Base-by-base conservation (phyloP, 257 asterid genomes). In the Coffea eugenioides region DNA sequence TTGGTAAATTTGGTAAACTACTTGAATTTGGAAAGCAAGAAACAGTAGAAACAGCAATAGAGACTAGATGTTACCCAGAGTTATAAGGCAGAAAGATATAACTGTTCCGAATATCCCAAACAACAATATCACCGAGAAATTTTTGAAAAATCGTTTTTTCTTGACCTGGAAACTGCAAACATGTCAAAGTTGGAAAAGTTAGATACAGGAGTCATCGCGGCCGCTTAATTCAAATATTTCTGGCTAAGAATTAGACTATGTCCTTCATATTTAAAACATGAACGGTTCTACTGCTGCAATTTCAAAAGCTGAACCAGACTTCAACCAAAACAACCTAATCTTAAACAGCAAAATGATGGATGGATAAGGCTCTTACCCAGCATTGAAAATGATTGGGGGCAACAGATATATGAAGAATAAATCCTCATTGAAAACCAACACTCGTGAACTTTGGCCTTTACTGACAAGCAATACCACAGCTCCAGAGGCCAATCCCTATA, bases 331-430 rank as follows among this genome's bases (percentile, higher is more conserved):
- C 23, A 31, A 36, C 34, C 34, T 31, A 31, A 31, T 31, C 25
- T 15, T 34, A 7, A 68, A 68, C 16, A 68, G 18, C 49, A 68
- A 23, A 69, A n/a, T 12, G 41, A 23, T 11, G 20, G 15, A 27
- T 14, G 9, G 20, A 71, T 25, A 54, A 36, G 12, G 45, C 10
- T 39, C 79, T 62, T 84, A 91, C 96, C 96, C 96, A 21, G 95
- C 95, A 81, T 91, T 89, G 72, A 91, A 91, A 82, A 91, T 91
- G 86, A 91, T 91, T 77, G 95, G 95, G 31, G 95, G 95, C 80
- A 91, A 90, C 82, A 91, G 80, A 88, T 91, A 91, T 69, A 89
- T 88, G 86, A 91, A 91, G 89, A 91, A 91, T 61, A 91, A 89
- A 75, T 88, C 93, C 84, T 91, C 95, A 31, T 92, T 86, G 88